Conservation (phyloP, 768 basidiomycete genomes). For the Hemileccinum impolitum region DNA sequence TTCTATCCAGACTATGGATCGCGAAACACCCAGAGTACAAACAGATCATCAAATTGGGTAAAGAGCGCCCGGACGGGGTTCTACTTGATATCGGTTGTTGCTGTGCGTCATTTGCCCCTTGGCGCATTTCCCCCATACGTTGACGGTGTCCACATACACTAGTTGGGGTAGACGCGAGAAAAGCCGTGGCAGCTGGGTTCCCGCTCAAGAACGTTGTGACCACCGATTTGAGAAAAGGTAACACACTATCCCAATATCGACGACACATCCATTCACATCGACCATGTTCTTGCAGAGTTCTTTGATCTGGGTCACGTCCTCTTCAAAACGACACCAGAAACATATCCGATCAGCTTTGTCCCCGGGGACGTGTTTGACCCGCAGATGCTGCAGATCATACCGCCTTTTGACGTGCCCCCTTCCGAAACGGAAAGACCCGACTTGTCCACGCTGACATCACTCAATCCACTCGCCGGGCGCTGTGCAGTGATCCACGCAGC, state of each 20-base stretch:
- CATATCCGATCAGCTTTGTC: conserved; percentile 52
- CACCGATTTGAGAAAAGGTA: conserved; percentile 39
- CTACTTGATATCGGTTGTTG: conserved; percentile 47
- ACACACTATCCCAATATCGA: background rate
- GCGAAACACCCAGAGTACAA: conserved; percentile 17
- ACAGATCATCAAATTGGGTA: conserved; percentile 34
- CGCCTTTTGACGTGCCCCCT: conserved; percentile 21
- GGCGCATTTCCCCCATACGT: background rate
- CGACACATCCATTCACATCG: no score
- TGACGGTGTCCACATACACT: background rate
- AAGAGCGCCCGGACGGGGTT: conserved; percentile 34
- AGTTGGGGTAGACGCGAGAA: conserved; percentile 15
- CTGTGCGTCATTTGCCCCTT: conserved; percentile 26
- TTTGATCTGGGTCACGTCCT: conserved; percentile 59
- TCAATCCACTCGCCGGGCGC: no score
- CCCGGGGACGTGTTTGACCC: conserved; percentile 54
- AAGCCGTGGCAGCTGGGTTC: no score
- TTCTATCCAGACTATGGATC: conserved; percentile 9
- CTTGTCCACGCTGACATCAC: conserved; percentile 29
- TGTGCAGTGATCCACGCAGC: no score
- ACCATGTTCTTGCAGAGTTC: conserved; percentile 52
- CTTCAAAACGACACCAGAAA: conserved; percentile 51
- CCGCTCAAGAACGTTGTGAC: conserved; percentile 37
- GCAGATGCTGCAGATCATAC: conserved; percentile 16
- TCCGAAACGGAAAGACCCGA: conserved; percentile 18